A percentile compares a stretch with the other conserved stretches of the same genome.
These are phyloP conservation scores for Apiospora koreana DNA, from an alignment of 2,329 filamentous ascomycete species.

Conservation along the genomic window DNA sequence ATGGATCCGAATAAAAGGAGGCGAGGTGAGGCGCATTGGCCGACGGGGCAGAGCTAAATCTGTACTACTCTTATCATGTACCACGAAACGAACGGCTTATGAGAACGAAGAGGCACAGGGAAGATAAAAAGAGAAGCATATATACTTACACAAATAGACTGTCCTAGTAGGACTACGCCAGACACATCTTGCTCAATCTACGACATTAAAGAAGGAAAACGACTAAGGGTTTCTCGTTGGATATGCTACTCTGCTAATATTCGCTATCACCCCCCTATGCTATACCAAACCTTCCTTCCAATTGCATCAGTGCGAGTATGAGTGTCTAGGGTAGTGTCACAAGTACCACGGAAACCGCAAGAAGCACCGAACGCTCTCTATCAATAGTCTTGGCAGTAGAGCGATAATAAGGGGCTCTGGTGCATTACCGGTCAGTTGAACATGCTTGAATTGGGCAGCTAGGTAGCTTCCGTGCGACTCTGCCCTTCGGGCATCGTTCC, in stretches of 20 bases:
- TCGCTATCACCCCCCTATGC: background rate
- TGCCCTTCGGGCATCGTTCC: too few relatives aligned
- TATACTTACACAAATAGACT: background rate
- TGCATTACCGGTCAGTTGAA: background rate
- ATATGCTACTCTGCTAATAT: background rate
- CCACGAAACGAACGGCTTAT: background rate
- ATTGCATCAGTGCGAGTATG: background rate
- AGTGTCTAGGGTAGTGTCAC: background rate
- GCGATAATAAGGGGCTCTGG: conserved; percentile 32
- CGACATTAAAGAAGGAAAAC: background rate
- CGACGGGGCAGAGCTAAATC: background rate
- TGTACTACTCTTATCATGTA: background rate
- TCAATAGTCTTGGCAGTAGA: conserved; percentile 28
- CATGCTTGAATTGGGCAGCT: background rate
- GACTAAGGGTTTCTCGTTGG: background rate
- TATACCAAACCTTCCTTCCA: background rate
- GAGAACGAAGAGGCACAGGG: background rate
- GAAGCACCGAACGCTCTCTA: background rate
- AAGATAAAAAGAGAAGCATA: background rate
- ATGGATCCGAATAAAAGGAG: background rate
- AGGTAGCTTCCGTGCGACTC: background rate
- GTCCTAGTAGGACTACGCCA: background rate
- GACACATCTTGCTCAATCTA: background rate
- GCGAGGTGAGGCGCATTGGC: background rate
- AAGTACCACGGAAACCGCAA: background rate